phyloP scores from a whole-genome alignment of 2,329 filamentous ascomycete genomes.

The Neopestalotiopsis sp. region DNA sequence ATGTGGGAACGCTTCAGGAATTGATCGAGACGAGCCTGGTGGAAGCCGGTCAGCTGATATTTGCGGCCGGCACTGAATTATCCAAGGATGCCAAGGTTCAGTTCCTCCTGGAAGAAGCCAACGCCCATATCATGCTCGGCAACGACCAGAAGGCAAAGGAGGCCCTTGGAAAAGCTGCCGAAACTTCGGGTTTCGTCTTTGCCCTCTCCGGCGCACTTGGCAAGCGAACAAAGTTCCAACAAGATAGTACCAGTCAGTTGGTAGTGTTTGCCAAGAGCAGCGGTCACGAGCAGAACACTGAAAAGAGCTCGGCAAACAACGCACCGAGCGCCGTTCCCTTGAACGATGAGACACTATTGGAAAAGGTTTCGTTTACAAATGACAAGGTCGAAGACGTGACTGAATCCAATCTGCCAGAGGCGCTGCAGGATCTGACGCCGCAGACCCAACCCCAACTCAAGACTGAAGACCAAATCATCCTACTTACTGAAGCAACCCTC shows the following conservation, averaged over 20 bases:
- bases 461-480: slow-evolving; percentile 86
- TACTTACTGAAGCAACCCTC: slow-evolving; percentile 86
- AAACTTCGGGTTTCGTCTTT: slow-evolving; percentile 75
- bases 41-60: slow-evolving; percentile 41
- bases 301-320: slow-evolving; percentile 20
- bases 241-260: slow-evolving; percentile 83
- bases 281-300: slow-evolving; percentile 33
- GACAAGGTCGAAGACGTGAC: slow-evolving; percentile 32
- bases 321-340: slow-evolving; percentile 75
- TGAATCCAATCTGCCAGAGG: slow-evolving; percentile 56
- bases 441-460: slow-evolving; percentile 81
- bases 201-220: slow-evolving; percentile 85
- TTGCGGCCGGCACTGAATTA: slow-evolving; percentile 30
- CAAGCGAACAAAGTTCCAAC: slow-evolving; percentile 81
- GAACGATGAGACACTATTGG: slow-evolving; percentile 92
- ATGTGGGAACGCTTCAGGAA: slow-evolving; percentile 61
- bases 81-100: slow-evolving; percentile 60
- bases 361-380: slow-evolving; percentile 80
- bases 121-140: slow-evolving; percentile 84
- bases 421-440: slow-evolving; percentile 71
- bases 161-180: slow-evolving; percentile 71
- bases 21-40: slow-evolving; percentile 49
- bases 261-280: slow-evolving; percentile 86
- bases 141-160: slow-evolving; percentile 76
- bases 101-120: slow-evolving; percentile 82